Conservation (phyloP, 2,329 filamentous ascomycete genomes). For the Neonectria coccinea region DNA sequence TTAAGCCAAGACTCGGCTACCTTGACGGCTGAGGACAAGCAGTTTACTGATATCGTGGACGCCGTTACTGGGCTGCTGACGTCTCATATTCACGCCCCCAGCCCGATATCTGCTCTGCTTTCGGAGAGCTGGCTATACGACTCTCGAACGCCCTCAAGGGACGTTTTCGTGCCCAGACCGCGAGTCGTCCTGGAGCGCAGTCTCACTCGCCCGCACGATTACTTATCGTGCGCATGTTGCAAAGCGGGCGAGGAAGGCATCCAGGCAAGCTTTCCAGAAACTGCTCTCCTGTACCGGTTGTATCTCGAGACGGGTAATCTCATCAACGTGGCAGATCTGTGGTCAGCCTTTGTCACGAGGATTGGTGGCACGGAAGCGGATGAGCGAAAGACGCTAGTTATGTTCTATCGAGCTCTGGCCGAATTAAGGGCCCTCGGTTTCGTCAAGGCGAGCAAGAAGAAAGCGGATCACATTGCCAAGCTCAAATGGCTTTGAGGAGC, state of each 20-base stretch:
- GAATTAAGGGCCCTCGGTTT: slow-evolving; percentile 89
- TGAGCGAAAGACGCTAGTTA: slow-evolving; percentile 71
- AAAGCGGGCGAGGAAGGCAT: slow-evolving; percentile 60
- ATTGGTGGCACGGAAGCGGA: slow-evolving; percentile 58
- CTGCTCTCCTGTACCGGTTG: slow-evolving; percentile 80
- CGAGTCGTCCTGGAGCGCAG: slow-evolving; percentile 77
- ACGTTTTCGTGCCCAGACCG: slow-evolving; percentile 82
- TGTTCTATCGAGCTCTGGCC: slow-evolving; percentile 87
- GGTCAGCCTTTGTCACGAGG: slow-evolving; percentile 79
- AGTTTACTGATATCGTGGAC: slow-evolving; percentile 75
- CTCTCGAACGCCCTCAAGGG: slow-evolving; percentile 73
- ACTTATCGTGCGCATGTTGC: slow-evolving; percentile 80
- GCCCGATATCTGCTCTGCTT: slow-evolving; percentile 63
- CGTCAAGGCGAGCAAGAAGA: slow-evolving; percentile 89
- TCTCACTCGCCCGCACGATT: slow-evolving; percentile 79
- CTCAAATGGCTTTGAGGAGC: slow-evolving; percentile 75
- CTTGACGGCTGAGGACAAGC: slow-evolving; percentile 76
- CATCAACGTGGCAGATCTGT: slow-evolving; percentile 84
- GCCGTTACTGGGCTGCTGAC: slow-evolving; percentile 49
- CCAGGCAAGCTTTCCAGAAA: slow-evolving; percentile 73
- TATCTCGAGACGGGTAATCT: slow-evolving; percentile 82
- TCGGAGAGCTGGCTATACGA: slow-evolving; percentile 84
- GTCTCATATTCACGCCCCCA: slow-evolving; percentile 40
- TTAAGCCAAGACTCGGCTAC: slow-evolving; percentile 79
- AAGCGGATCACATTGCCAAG: slow-evolving; percentile 92